Conservation (phyloP, 164 flowering plant species). For the Vitis labrusca region DNA sequence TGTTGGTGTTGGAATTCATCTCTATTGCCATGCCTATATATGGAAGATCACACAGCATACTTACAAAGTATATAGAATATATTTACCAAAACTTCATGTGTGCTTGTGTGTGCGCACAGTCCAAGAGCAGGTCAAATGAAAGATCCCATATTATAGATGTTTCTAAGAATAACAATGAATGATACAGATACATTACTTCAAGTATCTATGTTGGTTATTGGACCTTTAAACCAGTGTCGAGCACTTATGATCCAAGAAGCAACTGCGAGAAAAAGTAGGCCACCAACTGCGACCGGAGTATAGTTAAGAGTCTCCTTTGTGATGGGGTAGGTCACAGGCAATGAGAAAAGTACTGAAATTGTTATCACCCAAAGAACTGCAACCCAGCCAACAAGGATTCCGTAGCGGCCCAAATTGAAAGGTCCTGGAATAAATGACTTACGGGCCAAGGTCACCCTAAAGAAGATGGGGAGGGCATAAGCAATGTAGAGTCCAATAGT, state of each 20-base stretch:
- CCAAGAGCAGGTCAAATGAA: too few relatives aligned
- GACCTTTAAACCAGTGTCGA: constrained; percentile 83
- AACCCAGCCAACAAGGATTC: constrained; percentile 79
- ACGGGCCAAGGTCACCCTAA: constrained; percentile 84
- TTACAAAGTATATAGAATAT: too few relatives aligned
- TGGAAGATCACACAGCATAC: too few relatives aligned
- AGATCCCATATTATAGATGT: too few relatives aligned
- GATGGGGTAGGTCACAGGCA: constrained; percentile 85
- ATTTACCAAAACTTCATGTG: too few relatives aligned
- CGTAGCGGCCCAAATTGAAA: constrained; percentile 78
- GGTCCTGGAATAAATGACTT: constrained; percentile 78
- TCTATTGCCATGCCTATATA: too few relatives aligned
- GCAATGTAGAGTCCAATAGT: constrained; percentile 93
- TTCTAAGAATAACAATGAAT: too few relatives aligned
- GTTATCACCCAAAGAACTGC: constrained; percentile 86
- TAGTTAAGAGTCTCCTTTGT: constrained; percentile 77
- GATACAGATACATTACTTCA: constrained; percentile 6
- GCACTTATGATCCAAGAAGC: constrained; percentile 67
- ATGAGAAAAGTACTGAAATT: constrained; percentile 84
- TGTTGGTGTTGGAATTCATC: too few relatives aligned
- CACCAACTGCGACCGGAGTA: constrained; percentile 91
- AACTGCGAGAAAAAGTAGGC: constrained; percentile 51
- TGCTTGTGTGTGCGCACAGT: too few relatives aligned
- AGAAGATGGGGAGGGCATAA: constrained; percentile 86
- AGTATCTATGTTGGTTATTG: constrained; percentile 52